Conservation (phyloP, 306 rosid genomes). For the Oxytropis ochrocephala region DNA sequence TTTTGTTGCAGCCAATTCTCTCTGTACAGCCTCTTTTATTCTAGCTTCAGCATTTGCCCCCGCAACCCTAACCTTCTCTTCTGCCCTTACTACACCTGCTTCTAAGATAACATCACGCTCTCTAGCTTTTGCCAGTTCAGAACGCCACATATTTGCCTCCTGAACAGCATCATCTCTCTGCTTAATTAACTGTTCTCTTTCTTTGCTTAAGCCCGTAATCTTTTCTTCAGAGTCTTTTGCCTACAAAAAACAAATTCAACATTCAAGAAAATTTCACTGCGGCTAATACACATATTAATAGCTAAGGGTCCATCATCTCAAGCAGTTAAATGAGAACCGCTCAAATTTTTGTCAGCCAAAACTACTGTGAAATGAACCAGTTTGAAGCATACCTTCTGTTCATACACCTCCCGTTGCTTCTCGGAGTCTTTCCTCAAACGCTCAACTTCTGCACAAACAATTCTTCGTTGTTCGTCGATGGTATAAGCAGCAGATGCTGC, state of each 20-base stretch:
- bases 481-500: slow-evolving; percentile 96
- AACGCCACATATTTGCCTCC: slow-evolving; percentile 95
- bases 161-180: slow-evolving; percentile 77
- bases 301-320: background rate
- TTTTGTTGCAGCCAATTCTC: slow-evolving; percentile 56
- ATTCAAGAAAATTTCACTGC: background rate
- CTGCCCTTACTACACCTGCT: slow-evolving; percentile 83
- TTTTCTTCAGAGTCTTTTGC: slow-evolving; percentile 62
- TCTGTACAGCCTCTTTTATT: slow-evolving; percentile 75
- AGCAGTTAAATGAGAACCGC: background rate
- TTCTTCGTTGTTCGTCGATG: slow-evolving; percentile 84
- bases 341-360: background rate
- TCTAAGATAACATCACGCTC: slow-evolving; percentile 82
- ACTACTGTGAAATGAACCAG: background rate
- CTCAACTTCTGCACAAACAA: slow-evolving; percentile 71
- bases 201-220: slow-evolving; percentile 46
- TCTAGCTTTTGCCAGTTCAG: slow-evolving; percentile 95
- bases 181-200: slow-evolving; percentile 65
- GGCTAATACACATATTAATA: background rate
- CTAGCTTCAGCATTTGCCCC: slow-evolving; percentile 73
- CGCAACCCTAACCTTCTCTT: slow-evolving; percentile 84
- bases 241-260: slow-evolving; percentile 35
- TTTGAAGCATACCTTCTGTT: slow-evolving; percentile 48
- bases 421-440: slow-evolving; percentile 55
- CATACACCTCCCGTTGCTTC: slow-evolving; percentile 50